Conservation (phyloP, 257 asterid species). For the Ballota nigra region DNA sequence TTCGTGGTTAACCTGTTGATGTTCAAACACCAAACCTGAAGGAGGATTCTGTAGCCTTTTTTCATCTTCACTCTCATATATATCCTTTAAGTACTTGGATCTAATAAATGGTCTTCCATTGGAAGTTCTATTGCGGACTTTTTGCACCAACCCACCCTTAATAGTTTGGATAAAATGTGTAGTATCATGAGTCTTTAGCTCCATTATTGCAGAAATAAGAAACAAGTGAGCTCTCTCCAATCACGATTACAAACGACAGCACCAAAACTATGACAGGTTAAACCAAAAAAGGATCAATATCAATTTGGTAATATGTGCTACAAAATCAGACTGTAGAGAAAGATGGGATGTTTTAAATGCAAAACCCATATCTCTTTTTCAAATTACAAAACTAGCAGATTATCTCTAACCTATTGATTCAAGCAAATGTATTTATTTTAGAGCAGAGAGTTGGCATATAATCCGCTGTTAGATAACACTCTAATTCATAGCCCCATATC, state of each 20-base stretch:
- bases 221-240: conserved; percentile 5
- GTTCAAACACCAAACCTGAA: conserved; percentile 24
- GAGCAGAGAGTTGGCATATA: background rate
- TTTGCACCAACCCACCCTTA: conserved; percentile 40
- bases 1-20: conserved; percentile 30
- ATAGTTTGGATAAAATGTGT: conserved; percentile 52
- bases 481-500: background rate
- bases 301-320: conserved; percentile 10
- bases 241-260: conserved; percentile 12
- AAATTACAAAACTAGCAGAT: background rate
- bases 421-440: background rate
- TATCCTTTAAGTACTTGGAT: conserved; percentile 45
- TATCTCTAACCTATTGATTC: background rate
- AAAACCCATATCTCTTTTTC: background rate
- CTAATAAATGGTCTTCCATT: conserved; percentile 38
- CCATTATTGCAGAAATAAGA: conserved; percentile 38
- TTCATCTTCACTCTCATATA: conserved; percentile 39
- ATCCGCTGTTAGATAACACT: background rate
- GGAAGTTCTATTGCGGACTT: conserved; percentile 37
- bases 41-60: conserved; percentile 20
- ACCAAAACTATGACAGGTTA: conserved; percentile 10
- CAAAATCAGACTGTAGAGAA: conserved; percentile 10
- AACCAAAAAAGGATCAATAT: background rate
- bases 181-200: conserved; percentile 39
- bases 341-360: background rate